Conservation (phyloP, 345 rosid genomes). For the Gossypium herbaceum region DNA sequence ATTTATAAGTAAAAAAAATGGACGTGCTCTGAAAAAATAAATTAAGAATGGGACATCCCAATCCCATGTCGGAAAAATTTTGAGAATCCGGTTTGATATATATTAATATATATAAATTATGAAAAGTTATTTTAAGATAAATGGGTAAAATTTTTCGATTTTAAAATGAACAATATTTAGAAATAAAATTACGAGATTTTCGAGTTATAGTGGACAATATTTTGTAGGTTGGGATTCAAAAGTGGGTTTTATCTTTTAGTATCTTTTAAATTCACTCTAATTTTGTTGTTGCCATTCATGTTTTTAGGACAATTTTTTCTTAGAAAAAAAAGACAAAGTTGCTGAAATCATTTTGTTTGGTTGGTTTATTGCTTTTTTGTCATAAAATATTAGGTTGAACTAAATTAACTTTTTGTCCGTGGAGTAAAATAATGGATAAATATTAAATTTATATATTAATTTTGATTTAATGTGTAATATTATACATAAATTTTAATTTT, state of each 20-base stretch:
- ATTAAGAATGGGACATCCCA: too few relatives aligned
- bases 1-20: background rate
- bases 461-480: too few relatives aligned
- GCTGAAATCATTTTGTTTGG: background rate
- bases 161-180: too few relatives aligned
- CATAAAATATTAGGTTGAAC: conserved; percentile 13
- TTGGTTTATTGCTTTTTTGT: background rate
- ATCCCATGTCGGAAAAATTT: too few relatives aligned
- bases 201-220: background rate
- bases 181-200: background rate
- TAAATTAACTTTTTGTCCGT: background rate
- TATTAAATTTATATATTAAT: too few relatives aligned
- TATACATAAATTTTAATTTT: too few relatives aligned
- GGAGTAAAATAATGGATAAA: too few relatives aligned
- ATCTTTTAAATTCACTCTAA: background rate
- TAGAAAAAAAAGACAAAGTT: conserved; percentile 10
- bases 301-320: background rate
- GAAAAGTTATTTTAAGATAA: background rate
- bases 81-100: too few relatives aligned
- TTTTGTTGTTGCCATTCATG: background rate
- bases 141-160: background rate
- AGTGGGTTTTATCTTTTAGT: background rate
- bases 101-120: too few relatives aligned
- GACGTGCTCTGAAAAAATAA: background rate
- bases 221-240: background rate